Evolutionary conservation across 176 grass and related monocot species (phyloP).

Genomic region (Dactylis glomerata): DNA sequence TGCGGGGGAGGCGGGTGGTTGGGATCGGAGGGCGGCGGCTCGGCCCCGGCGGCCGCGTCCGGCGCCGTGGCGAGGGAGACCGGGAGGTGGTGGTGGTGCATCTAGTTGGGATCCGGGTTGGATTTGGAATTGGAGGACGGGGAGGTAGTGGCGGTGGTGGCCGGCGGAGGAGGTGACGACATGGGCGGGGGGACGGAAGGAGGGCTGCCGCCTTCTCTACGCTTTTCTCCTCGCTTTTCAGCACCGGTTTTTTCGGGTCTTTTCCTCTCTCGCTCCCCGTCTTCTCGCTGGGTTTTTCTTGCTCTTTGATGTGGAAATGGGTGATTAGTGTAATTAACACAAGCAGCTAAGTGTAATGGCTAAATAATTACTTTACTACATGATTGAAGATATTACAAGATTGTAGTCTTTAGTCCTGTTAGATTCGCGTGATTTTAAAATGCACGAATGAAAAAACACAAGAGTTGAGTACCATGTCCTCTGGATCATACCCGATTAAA

Average conservation of each 20-base stretch:
- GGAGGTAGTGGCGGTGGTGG: conserved; percentile 18
- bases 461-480: too few relatives aligned
- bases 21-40: conserved; percentile 33
- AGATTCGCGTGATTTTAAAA: too few relatives aligned
- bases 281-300: not conserved
- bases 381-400: too few relatives aligned
- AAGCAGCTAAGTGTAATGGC: not conserved
- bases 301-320: not conserved
- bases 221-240: conserved; percentile 35
- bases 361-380: not conserved
- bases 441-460: too few relatives aligned
- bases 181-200: conserved; percentile 35
- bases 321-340: not conserved
- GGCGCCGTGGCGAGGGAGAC: conserved; percentile 18
- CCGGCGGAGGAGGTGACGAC: conserved; percentile 32
- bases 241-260: conserved; percentile 39
- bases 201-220: conserved; percentile 33
- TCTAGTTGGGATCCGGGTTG: conserved; percentile 36
- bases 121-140: conserved; percentile 19
- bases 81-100: conserved; percentile 44
- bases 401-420: too few relatives aligned
- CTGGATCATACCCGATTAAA: too few relatives aligned
- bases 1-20: conserved; percentile 25
- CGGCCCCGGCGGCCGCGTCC: conserved; percentile 27
- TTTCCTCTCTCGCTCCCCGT: conserved; percentile 4